These are phyloP conservation scores for Acacia concinna DNA, from an alignment of 331 rosid species.

Conservation along the genomic window DNA sequence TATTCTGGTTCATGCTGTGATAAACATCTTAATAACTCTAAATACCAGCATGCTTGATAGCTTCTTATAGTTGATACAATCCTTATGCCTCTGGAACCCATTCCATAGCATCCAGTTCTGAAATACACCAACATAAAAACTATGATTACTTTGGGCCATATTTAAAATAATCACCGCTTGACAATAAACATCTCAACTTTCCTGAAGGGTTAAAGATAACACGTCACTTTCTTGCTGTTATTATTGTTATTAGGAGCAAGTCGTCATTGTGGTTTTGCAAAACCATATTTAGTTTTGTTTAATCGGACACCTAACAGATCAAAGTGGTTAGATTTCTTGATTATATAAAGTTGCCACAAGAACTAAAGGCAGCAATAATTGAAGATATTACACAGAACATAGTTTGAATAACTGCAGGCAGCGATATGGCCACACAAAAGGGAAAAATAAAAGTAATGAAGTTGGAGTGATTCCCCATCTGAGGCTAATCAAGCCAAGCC, in stretches of 20 bases:
- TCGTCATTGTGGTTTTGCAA: neutral
- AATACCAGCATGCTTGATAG: neutral
- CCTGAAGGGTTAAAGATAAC: neutral
- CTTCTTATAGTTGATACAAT: neutral
- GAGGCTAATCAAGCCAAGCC: neutral
- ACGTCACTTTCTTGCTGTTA: neutral
- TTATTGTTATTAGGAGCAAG: neutral
- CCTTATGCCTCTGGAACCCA: neutral
- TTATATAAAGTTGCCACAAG: neutral
- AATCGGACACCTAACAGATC: conserved; percentile 21
- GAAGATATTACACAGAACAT: neutral
- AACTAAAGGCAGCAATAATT: conserved; percentile 17
- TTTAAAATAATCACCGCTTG: neutral
- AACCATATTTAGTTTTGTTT: conserved; percentile 14
- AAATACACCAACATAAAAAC: neutral
- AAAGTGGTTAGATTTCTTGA: conserved; percentile 20
- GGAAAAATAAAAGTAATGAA: neutral
- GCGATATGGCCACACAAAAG: conserved; percentile 10
- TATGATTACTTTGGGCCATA: neutral
- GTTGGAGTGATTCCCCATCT: conserved; percentile 21
- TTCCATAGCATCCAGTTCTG: neutral
- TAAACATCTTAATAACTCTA: neutral
- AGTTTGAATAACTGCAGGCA: conserved; percentile 15
- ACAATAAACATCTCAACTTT: neutral
- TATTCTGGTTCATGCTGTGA: neutral